Base-by-base conservation (phyloP, 768 basidiomycete species). In the Auricularia heimuer region DNA sequence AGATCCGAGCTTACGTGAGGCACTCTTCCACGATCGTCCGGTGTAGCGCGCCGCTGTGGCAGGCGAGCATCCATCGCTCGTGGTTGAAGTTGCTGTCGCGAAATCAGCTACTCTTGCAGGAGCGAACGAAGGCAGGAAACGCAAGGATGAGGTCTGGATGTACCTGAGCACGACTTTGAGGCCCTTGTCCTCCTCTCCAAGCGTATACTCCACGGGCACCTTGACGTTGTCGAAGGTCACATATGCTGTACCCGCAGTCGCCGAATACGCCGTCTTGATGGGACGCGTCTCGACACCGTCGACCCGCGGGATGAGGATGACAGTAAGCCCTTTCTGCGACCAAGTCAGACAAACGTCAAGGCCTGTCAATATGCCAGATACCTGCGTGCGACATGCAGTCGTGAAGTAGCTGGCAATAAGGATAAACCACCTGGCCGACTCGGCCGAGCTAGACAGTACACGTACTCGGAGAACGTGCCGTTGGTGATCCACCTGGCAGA, bases 261-360 rank as follows among this genome's bases (percentile, higher is more conserved):
- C 73, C 0, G 95, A 98, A 75, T 98, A 98, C 0, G 90, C 83
- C 0, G 95, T 98, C 78, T 94, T 94, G 76, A 98, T 90, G 29
- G 86, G 85, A 71, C 89, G 93, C 4, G 95, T 97, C 62, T 86
- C 83, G 65, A 98, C 82, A 3, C 82, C 84, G 54, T 87, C 84
- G 14, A 81, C 82, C 58, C 92, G 83, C 45, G 85, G 84, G 65
- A 94, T 83, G 45, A 93, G 80, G 51, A 94, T 83, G 61, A 91
- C 89, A 16, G 87, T 84, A 67, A 87, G 88, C 21, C 90, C 90
- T 56, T 81, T 81, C 85, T 89, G 64, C 21, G 61, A 10, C 44
- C 37, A 7, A n/a, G 60, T 61, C 60, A 39, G 60, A 61, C 8
- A 33, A n/a, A 33, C 33, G 33, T 7, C 16, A 21, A 12, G 10